Evolutionary conservation across 2,329 filamentous ascomycete species (phyloP).

Genomic region (Hypomyces rosellus): DNA sequence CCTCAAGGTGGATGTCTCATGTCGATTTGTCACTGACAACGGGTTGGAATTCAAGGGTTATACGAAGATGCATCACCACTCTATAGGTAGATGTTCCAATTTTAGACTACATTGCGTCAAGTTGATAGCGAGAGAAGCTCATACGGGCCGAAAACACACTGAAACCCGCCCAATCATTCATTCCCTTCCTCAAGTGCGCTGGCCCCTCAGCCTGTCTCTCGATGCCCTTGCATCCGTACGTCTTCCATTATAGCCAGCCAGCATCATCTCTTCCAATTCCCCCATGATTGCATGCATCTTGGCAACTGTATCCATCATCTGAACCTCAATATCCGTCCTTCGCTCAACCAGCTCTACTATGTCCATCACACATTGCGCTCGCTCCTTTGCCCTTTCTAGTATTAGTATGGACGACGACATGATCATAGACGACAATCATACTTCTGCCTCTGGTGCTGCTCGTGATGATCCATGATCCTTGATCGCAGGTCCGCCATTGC

Average conservation of each 20-base stretch:
- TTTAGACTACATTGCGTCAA: no score
- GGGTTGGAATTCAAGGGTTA: no score
- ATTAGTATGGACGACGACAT: background rate
- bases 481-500: constrained; percentile 21
- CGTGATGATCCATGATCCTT: constrained; percentile 16
- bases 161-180: no score
- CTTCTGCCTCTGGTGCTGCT: constrained; percentile 20
- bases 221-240: constrained; percentile 18
- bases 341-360: constrained; percentile 19
- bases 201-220: background rate
- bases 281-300: constrained; percentile 15
- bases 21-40: no score
- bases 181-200: background rate
- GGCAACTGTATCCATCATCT: constrained; percentile 21
- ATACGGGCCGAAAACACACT: background rate
- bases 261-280: constrained; percentile 25
- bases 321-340: constrained; percentile 21
- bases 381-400: constrained; percentile 13
- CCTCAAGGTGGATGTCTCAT: no score
- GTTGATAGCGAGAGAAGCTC: background rate
- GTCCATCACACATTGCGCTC: constrained; percentile 13
- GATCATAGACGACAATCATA: constrained; percentile 5
- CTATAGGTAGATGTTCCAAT: no score
- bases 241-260: constrained; percentile 22
- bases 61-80: no score